These are phyloP conservation scores for Yamadazyma taylorii DNA, from an alignment of 1,139 yeast species.

Conservation along the genomic window DNA sequence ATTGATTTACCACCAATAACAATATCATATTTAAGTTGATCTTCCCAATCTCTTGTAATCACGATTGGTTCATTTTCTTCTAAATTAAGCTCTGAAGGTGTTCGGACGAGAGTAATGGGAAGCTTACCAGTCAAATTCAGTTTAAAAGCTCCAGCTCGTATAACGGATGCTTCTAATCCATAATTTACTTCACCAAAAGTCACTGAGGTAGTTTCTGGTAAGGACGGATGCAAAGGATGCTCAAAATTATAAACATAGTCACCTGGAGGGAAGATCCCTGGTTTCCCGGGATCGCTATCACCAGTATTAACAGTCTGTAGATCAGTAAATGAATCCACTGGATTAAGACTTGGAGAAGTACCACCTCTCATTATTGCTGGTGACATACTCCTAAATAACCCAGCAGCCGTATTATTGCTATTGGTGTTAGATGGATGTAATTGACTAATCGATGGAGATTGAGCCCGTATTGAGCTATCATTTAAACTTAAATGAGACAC, in stretches of 20 bases:
- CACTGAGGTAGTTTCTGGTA: constrained; percentile 78
- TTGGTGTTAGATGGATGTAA: constrained; percentile 6
- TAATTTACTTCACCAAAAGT: constrained; percentile 82
- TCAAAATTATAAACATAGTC: constrained; percentile 92
- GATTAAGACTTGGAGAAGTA: constrained; percentile 30
- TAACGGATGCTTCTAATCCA: constrained; percentile 63
- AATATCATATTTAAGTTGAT: constrained; percentile 83
- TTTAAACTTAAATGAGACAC: constrained; percentile 34
- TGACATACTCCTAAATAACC: constrained; percentile 21
- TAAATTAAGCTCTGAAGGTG: constrained; percentile 73
- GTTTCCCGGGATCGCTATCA: constrained; percentile 25
- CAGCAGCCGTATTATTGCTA: constrained; percentile 15
- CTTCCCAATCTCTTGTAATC: constrained; percentile 91
- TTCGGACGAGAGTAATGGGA: constrained; percentile 68
- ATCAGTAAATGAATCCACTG: constrained; percentile 19
- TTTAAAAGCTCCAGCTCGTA: constrained; percentile 83
- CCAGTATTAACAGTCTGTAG: constrained; percentile 15
- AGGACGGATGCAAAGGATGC: constrained; percentile 76
- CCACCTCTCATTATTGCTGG: constrained; percentile 38
- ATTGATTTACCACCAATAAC: constrained; percentile 86
- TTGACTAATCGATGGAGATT: constrained; percentile 19
- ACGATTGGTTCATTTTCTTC: constrained; percentile 95
- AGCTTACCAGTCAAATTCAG: constrained; percentile 64
- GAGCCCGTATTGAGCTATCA: constrained; percentile 20
- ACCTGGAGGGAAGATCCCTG: constrained; percentile 60